phyloP scores from a whole-genome alignment of 306 rosid genomes.

The Boehmeria nivea region DNA sequence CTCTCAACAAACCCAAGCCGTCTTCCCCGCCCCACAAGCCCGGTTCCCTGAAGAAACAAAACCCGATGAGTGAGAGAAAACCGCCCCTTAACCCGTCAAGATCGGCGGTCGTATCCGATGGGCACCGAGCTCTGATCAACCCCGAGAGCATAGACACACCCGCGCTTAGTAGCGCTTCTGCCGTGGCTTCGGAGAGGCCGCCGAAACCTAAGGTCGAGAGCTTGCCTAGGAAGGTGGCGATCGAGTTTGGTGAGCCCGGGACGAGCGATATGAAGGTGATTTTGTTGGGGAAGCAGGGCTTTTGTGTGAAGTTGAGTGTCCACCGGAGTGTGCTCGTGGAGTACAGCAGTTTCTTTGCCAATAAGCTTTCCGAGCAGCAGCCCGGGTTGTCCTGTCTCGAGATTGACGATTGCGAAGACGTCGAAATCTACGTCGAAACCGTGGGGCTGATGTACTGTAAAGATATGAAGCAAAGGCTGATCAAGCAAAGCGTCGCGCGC shows the following conservation, averaged over 20 bases:
- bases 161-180: slow-evolving; percentile 30
- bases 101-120: slow-evolving; percentile 43
- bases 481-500: slow-evolving; percentile 83
- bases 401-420: slow-evolving; percentile 78
- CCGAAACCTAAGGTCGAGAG: no score
- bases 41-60: slow-evolving; percentile 43
- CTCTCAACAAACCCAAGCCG: slow-evolving; percentile 69
- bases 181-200: slow-evolving; percentile 31
- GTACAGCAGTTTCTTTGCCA: slow-evolving; percentile 58
- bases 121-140: slow-evolving; percentile 41
- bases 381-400: slow-evolving; percentile 47
- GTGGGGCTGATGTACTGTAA: slow-evolving; percentile 94
- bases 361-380: slow-evolving; percentile 47
- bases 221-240: slow-evolving; percentile 75
- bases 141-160: slow-evolving; percentile 47
- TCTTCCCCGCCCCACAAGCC: slow-evolving; percentile 55
- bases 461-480: slow-evolving; percentile 73
- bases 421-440: slow-evolving; percentile 84
- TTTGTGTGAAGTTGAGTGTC: slow-evolving; percentile 83
- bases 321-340: slow-evolving; percentile 62
- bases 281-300: slow-evolving; percentile 79
- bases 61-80: slow-evolving; percentile 43
- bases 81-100: slow-evolving; percentile 52
- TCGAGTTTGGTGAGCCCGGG: slow-evolving; percentile 94
- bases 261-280: slow-evolving; percentile 70